Evolutionary conservation across 805 yeast species (phyloP), one percentile per base, ranked within the genome.

Genomic region (Pichia eremophila): DNA sequence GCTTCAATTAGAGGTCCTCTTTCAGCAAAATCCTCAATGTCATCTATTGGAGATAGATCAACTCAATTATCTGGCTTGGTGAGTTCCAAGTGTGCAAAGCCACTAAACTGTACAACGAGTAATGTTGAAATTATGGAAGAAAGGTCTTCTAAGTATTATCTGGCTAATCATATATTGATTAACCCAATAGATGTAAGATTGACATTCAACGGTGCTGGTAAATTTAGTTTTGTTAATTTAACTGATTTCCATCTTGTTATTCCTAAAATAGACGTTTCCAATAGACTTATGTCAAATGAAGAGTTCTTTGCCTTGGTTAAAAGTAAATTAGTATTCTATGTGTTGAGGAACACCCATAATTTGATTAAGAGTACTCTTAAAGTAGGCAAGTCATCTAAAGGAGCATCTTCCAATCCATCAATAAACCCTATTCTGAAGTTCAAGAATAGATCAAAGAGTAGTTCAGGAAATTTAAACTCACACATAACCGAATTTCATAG

Each of bases 131-230:
- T 68, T 29, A 72, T 75, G 57, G 64, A 73, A 46, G 56, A 63
- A 18, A 58, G 81, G 43, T 69, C 79, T 0, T 57, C 69, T 14
- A 63, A 62, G 44, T 76, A 66, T 55, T 66, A 68, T 40, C 64
- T 75, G 49, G 58, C 73, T 31, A 58, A 65, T 7, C 56, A 60
- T 40, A 55, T 70, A 40, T 61, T 62, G 22, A 54, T 64, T 17
- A 44, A 54, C n/a, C 57, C 60, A 7, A 43, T 57, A 27, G 45
- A 45, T 12, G 45, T 91, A 9, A 71, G 80, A 45, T 71, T 90
- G 17, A 85, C 95, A 47, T 90, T 86, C 68, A 81, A 80, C 59
- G 95, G 95, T 4, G 78, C 78, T 19, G 86, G 89, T 17, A 72
- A 78, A 29, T 71, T 77, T 52, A 78, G 81, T 53, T 65, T 91